Evolutionary conservation across 192 early-diverging fungal species (phyloP).

Genomic region (Ambispora gerdemannii): DNA sequence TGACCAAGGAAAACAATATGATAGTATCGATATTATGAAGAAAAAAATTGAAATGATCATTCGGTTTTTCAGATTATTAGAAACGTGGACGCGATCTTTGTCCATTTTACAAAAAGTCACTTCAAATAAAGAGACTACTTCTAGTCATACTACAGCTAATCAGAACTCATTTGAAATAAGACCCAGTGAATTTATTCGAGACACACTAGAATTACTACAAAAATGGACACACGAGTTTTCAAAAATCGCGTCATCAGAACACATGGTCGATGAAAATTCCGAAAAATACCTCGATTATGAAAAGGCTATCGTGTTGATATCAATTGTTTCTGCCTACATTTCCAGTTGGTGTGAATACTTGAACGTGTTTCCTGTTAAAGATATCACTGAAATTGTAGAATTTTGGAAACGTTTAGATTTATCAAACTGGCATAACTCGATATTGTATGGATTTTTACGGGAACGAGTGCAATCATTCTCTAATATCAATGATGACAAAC

Average conservation of each 20-base stretch:
- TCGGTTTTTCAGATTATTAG: constrained; percentile 19
- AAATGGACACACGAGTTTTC: background rate
- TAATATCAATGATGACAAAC: background rate
- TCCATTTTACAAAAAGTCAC: too few species aligned
- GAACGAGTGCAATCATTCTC: background rate
- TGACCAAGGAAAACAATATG: background rate
- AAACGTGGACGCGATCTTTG: constrained; percentile 17
- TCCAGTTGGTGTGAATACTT: constrained; percentile 26
- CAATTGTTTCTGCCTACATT: constrained; percentile 17
- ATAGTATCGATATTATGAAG: background rate
- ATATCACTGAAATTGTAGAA: constrained; percentile 6
- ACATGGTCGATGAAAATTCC: background rate
- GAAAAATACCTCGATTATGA: too few species aligned
- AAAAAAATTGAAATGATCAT: constrained; percentile 20
- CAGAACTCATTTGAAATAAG: background rate
- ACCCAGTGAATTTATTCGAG: constrained; percentile 24
- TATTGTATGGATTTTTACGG: background rate
- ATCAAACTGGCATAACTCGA: background rate
- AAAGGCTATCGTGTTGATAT: constrained; percentile 16
- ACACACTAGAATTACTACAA: constrained; percentile 13
- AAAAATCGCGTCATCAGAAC: background rate
- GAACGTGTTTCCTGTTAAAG: constrained; percentile 5
- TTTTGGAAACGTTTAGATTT: constrained; percentile 19
- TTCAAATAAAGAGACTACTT: too few species aligned
- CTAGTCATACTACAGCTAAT: background rate